Percentiles rank a stretch among this genome's conserved stretches.
These are phyloP conservation scores for Selaginella moellendorffii DNA, from an alignment of 75 land plant species.

Conservation along the genomic window DNA sequence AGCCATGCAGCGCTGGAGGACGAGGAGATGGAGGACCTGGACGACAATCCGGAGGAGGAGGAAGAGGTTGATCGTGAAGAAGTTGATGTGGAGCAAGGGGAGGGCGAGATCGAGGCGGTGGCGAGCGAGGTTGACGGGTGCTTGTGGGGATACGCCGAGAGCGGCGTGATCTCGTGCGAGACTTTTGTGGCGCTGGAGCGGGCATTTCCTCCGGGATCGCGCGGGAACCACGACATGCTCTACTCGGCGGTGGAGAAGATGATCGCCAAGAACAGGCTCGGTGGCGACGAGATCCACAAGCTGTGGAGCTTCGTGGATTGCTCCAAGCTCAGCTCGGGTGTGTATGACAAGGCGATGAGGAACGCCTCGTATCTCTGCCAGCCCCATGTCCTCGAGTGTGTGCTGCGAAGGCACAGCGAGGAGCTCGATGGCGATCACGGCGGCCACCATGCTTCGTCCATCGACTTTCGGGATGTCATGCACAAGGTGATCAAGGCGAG, in stretches of 20 bases:
- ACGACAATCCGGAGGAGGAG: neutral
- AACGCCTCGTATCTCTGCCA: constrained; percentile 1
- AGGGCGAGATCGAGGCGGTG: neutral
- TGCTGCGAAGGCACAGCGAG: constrained; percentile 3
- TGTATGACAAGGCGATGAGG: constrained; percentile 1
- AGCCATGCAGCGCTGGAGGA: too few relatives aligned
- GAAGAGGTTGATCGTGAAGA: too few relatives aligned
- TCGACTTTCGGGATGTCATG: neutral
- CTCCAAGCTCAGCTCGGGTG: neutral
- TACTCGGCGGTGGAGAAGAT: constrained; percentile 3
- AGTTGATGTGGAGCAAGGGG: neutral
- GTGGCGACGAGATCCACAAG: neutral
- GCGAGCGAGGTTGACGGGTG: constrained; percentile 6
- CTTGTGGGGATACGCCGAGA: constrained; percentile 7
- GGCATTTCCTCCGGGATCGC: neutral
- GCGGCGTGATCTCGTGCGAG: neutral
- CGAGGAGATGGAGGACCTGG: too few relatives aligned
- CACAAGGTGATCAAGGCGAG: constrained; percentile 5
- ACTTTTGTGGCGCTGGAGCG: neutral
- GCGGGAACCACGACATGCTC: constrained; percentile 3
- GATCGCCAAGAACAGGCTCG: neutral
- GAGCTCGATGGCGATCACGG: neutral
- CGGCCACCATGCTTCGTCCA: neutral
- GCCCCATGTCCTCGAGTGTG: constrained; percentile 2
- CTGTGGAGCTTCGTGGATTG: constrained; percentile 3